Base-by-base conservation (phyloP, 352 stramenopile genomes). In the Pythium aristosporum region DNA sequence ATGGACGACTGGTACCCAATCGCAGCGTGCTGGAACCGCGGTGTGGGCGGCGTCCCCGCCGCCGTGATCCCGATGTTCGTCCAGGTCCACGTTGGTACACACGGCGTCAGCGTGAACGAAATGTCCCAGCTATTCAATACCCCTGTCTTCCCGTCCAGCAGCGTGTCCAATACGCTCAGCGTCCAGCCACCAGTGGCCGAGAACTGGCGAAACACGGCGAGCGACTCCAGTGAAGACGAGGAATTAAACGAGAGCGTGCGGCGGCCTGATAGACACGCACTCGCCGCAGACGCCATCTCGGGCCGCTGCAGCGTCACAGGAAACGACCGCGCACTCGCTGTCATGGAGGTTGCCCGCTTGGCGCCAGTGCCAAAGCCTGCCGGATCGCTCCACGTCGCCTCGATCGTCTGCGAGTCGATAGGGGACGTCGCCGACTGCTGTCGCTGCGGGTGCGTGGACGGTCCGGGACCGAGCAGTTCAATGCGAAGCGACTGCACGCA, bases 1-100 rank as follows among this genome's bases (percentile, higher is more conserved):
- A 93, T 82, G 28, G 72, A 83, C 61, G 44, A 85, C 23, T 80
- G 61, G 50, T 75, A 77, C 23, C 83, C 77, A 55, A 93, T 64
- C 30, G 75, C 75, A 1, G 82, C 73, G 68, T 93, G 84, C 28
- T 87, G 72, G 18, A 80, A 91, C 9, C 84, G 75, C 30, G 80
- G 52, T 3, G 69, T 69, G 21, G 84, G 84, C 13, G 68, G 63
- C 21, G 63, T 67, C 7, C 82, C 84, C 15, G 60, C 76, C 1
- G 46, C 25, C 2, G 68, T 49, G n/a, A 50, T 23, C 0, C 68
- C 68, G 9, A 91, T 57, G 57, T 82, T 71, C 0, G 60, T 78
- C 83, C 83, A 92, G 11, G 66, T 75, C 59, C 83, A 88, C 25
- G 52, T 75, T 23, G 81, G 75, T 28, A 80, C 68, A 46, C 81